Percentiles rank a stretch among this genome's conserved stretches.
Conservation (phyloP, 2,329 filamentous ascomycete genomes). For the Metarhizium brunneum region DNA sequence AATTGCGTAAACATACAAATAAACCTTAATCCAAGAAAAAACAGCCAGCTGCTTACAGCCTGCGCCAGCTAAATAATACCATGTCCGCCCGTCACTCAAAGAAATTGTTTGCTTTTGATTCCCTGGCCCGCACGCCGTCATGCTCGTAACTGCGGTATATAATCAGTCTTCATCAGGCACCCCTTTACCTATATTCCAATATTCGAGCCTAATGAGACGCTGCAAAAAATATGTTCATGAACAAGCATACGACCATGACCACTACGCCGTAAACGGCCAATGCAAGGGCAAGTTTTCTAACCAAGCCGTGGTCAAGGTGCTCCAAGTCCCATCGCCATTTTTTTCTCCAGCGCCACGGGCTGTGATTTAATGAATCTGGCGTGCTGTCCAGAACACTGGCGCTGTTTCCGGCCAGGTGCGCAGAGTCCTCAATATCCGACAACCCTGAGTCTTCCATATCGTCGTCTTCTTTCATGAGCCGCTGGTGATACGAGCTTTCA, state of each 20-base stretch:
- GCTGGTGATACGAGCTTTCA: conserved; percentile 76
- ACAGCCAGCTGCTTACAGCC: not conserved
- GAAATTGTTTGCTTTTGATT: not conserved
- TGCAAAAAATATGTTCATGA: conserved; percentile 76
- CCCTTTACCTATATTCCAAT: not conserved
- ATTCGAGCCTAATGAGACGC: conserved; percentile 43
- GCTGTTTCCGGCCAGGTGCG: conserved; percentile 34
- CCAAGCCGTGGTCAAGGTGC: conserved; percentile 52
- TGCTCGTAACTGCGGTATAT: conserved; percentile 3
- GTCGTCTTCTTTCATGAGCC: conserved; percentile 83
- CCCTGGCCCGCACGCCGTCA: not conserved
- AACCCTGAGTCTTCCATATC: conserved; percentile 55
- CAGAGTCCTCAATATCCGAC: conserved; percentile 40
- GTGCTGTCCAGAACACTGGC: conserved; percentile 34
- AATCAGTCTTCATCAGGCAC: not conserved
- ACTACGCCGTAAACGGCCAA: conserved; percentile 74
- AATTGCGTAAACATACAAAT: not conserved
- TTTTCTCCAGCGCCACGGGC: conserved; percentile 42
- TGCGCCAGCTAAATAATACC: not conserved
- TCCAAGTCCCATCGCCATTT: conserved; percentile 52
- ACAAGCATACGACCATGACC: conserved; percentile 84
- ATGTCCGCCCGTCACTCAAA: not conserved
- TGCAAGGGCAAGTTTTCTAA: conserved; percentile 65
- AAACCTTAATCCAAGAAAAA: conserved; percentile 5
- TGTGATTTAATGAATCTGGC: conserved; percentile 19